These are phyloP conservation scores for Spathaspora arborariae DNA, from an alignment of 805 yeast genomes.

Conservation along the genomic window DNA sequence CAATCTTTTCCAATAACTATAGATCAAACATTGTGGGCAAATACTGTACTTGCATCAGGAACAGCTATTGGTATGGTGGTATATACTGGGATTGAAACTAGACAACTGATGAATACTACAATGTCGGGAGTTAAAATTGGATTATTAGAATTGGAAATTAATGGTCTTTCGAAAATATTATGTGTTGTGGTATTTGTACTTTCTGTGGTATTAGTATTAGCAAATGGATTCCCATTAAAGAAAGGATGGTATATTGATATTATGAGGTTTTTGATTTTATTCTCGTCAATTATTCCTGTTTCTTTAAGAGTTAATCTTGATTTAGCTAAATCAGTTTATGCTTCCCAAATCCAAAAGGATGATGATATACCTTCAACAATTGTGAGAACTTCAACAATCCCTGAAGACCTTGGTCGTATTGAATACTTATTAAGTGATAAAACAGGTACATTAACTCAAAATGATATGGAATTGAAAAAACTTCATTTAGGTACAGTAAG, in stretches of 20 bases:
- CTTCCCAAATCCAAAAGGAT: conserved; percentile 92
- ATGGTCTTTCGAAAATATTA: conserved; percentile 78
- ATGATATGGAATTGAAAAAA: conserved; percentile 95
- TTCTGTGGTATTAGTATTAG: conserved; percentile 71
- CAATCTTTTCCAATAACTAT: conserved; percentile 65
- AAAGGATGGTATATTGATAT: conserved; percentile 84
- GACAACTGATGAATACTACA: conserved; percentile 93
- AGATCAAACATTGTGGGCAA: conserved; percentile 97
- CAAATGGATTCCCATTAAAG: conserved; percentile 64
- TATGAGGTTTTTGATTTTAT: conserved; percentile 84
- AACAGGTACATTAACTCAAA: conserved; percentile 96
- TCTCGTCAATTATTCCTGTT: conserved; percentile 95
- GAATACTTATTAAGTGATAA: conserved; percentile 91
- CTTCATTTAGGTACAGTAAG: conserved; percentile 90
- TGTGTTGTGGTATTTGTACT: conserved; percentile 83
- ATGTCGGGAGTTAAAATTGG: conserved; percentile 85
- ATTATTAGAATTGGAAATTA: conserved; percentile 84
- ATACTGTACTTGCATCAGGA: conserved; percentile 94
- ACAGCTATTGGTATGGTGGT: conserved; percentile 83
- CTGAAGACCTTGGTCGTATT: conserved; percentile 95
- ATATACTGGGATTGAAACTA: conserved; percentile 89
- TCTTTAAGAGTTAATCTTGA: conserved; percentile 92
- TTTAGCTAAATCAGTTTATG: conserved; percentile 93
- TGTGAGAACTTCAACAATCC: conserved; percentile 95
- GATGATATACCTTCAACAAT: conserved; percentile 75